Base-by-base conservation (phyloP, 306 rosid genomes). In the Potentilla sterilis region DNA sequence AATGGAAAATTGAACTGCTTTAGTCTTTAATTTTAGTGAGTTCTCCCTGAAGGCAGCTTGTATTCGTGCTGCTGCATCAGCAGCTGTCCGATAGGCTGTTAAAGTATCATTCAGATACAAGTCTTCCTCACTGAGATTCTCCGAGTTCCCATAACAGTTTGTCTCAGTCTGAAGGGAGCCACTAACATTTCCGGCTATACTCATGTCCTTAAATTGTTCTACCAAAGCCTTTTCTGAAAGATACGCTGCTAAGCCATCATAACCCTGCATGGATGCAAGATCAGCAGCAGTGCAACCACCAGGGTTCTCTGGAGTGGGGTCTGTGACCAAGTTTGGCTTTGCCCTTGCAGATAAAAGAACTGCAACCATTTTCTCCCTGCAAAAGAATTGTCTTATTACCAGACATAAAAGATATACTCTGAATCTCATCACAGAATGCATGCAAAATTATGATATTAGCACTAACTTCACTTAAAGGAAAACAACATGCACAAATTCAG, bases 51-150 rank as follows among this genome's bases (percentile, higher is more conserved):
- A 90, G 35, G 99, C 98, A 69, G 87, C 69, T 66, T 90, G 97
- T 80, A 96, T 96, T 79, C 92, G 97, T 38, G 96, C 90, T 46
- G 99, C 99, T 52, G 99, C 99, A 77, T 96, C 93, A 43, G 99
- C 99, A 63, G 96, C 90, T 19, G 91, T 96, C 64, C 83, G 87
- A 67, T 87, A 92, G 75, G 99, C 99, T 78, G 96, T 79, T 84
- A 96, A 72, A 0, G 89, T 87, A 47, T 96, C 99, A 81, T 87
- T 90, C 75, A 96, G 67, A 79, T 79, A 70, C 78, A 81, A 74
- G 85, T 95, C 90, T 4, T 92, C 99, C 86, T 92, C 98, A 6
- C 78, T 81, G 83, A 90, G 81, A 81, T 79, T 88, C 81, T 85
- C 90, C 41, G 86, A 16, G 83, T 80, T 76, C 52, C 24, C 85